Conservation (phyloP, 768 basidiomycete species). For the Suillus variegatus region DNA sequence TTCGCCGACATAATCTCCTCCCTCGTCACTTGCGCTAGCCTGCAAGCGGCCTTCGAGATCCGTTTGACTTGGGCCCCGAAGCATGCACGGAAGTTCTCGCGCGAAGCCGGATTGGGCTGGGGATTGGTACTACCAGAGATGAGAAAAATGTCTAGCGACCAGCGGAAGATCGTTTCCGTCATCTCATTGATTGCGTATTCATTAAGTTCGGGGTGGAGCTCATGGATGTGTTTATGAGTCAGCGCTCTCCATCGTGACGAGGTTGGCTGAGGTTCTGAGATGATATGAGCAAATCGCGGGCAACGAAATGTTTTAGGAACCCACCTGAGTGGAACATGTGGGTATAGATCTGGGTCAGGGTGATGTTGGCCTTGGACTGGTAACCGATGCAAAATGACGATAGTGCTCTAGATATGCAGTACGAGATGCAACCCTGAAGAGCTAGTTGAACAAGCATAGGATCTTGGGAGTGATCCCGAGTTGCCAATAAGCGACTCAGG, state of each 20-base stretch:
- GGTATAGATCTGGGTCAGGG: slow-evolving; percentile 61
- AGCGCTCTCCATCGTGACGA: slow-evolving; percentile 78
- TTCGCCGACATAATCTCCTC: slow-evolving; percentile 80
- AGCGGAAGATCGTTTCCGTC: slow-evolving; percentile 71
- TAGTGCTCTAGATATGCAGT: slow-evolving; percentile 66
- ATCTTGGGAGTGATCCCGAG: slow-evolving; percentile 72
- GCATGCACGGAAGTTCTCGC: slow-evolving; percentile 44
- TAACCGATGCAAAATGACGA: slow-evolving; percentile 76
- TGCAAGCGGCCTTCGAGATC: slow-evolving; percentile 63
- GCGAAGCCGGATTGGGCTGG: slow-evolving; percentile 37
- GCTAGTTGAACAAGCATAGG: slow-evolving; percentile 77
- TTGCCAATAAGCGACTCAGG: slow-evolving; percentile 59
- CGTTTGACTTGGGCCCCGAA: slow-evolving; percentile 65
- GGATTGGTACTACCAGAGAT: slow-evolving; percentile 59
- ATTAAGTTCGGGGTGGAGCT: slow-evolving; percentile 62
- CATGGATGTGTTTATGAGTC: slow-evolving; percentile 68
- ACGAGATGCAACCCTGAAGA: slow-evolving; percentile 68
- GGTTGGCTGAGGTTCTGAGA: slow-evolving; percentile 70
- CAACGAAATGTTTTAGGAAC: slow-evolving; percentile 18
- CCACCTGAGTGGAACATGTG: slow-evolving; percentile 57
- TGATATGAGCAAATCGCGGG: slow-evolving; percentile 18
- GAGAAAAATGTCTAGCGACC: slow-evolving; percentile 67
- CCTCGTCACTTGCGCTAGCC: slow-evolving; percentile 60
- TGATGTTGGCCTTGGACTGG: slow-evolving; percentile 66
- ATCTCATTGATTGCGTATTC: slow-evolving; percentile 73